Conservation (phyloP, 2,329 filamentous ascomycete genomes). For the Pseudogymnoascus sp. region DNA sequence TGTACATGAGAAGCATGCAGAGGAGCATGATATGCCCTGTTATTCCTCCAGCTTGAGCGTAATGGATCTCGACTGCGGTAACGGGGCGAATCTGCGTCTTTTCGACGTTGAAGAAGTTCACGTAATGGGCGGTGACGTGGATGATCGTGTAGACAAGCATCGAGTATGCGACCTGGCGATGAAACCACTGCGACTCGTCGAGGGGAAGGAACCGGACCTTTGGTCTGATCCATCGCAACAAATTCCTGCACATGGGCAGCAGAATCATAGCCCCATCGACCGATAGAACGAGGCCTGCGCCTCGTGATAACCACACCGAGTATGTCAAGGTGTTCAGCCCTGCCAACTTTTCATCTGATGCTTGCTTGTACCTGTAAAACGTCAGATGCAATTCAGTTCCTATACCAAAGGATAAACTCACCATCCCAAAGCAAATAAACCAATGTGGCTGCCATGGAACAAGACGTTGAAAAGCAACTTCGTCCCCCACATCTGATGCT, state of each 20-base stretch:
- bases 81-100: slow-evolving; percentile 70
- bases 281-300: slow-evolving; percentile 76
- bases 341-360: slow-evolving; percentile 55
- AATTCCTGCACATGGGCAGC: slow-evolving; percentile 86
- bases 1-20: slow-evolving; percentile 99
- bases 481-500: slow-evolving; percentile 57
- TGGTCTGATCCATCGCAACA: slow-evolving; percentile 76
- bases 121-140: slow-evolving; percentile 78
- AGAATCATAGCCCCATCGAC: slow-evolving; percentile 83
- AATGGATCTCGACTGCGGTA: slow-evolving; percentile 84
- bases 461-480: slow-evolving; percentile 74
- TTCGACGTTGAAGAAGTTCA: slow-evolving; percentile 98
- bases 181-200: slow-evolving; percentile 97
- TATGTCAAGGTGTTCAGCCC: slow-evolving; percentile 72
- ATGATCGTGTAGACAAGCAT: slow-evolving; percentile 73
- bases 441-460: slow-evolving; percentile 73
- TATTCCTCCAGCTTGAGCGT: slow-evolving; percentile 77
- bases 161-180: slow-evolving; percentile 86
- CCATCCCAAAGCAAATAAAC: slow-evolving; percentile 80
- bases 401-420: slow-evolving; percentile 32
- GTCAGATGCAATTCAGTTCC: slow-evolving; percentile 19
- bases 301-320: slow-evolving; percentile 94
- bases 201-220: slow-evolving; percentile 82
- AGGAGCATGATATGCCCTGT: slow-evolving; percentile 96
- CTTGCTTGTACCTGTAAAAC: slow-evolving; percentile 66